phyloP scores from a whole-genome alignment of 78 protist species.

The Goniomonas avonlea region DNA sequence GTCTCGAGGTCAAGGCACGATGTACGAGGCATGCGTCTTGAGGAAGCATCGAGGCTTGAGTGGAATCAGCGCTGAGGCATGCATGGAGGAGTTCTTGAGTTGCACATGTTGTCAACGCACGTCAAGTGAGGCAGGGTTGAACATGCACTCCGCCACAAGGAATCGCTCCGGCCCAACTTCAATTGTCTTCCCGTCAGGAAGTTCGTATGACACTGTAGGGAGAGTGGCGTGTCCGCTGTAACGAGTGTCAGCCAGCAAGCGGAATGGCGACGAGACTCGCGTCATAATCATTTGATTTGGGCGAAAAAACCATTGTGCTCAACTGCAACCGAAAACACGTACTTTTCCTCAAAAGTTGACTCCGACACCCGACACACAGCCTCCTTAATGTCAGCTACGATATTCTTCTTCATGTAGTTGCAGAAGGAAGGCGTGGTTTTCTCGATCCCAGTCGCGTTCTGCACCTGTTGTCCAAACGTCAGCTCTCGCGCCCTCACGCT shows the following conservation, averaged over 20 bases:
- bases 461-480: background rate
- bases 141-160: slow-evolving; percentile 13
- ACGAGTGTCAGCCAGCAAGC: no score
- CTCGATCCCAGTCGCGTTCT: background rate
- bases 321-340: no score
- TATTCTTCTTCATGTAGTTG: background rate
- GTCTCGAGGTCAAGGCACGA: no score
- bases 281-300: no score
- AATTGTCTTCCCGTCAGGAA: slow-evolving; percentile 26
- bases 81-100: no score
- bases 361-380: background rate
- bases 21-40: no score
- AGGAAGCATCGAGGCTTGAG: no score
- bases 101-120: background rate
- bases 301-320: no score
- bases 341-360: no score
- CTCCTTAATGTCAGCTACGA: background rate
- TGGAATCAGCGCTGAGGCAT: no score
- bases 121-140: slow-evolving; percentile 16
- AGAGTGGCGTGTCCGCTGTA: background rate
- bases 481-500: no score
- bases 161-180: slow-evolving; percentile 23
- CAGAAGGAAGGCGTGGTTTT: background rate
- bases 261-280: no score
- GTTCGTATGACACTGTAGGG: slow-evolving; percentile 1